A percentile compares a stretch with the other conserved stretches of the same genome.
These are phyloP conservation scores for Monilinia aucupariae DNA, from an alignment of 2,329 filamentous ascomycete genomes.

Conservation along the genomic window DNA sequence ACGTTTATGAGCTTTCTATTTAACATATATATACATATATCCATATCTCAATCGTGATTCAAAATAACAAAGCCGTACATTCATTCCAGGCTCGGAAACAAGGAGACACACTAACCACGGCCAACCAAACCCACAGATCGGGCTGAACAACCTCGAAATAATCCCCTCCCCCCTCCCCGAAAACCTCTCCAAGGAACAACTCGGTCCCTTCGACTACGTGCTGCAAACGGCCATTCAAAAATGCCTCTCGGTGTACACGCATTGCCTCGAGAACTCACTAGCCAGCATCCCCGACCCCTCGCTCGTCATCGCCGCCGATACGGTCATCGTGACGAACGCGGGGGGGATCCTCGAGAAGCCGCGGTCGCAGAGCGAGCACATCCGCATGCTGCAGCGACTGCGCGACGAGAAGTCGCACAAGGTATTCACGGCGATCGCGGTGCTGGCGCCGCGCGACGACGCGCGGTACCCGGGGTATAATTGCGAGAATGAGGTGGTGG, in stretches of 20 bases:
- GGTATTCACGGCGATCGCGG: slow-evolving; percentile 79
- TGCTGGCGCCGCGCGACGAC: slow-evolving; percentile 76
- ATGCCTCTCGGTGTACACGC: slow-evolving; percentile 60
- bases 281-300: slow-evolving; percentile 57
- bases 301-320: slow-evolving; percentile 85
- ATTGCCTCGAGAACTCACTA: slow-evolving; percentile 38
- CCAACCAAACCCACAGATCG: slow-evolving; percentile 49
- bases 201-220: slow-evolving; percentile 86
- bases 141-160: slow-evolving; percentile 76
- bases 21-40: too few species aligned
- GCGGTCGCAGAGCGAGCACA: slow-evolving; percentile 70
- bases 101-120: too few species aligned
- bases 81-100: too few species aligned
- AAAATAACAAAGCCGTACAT: too few species aligned
- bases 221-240: slow-evolving; percentile 80
- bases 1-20: slow-evolving; percentile 19
- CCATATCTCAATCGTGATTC: too few species aligned
- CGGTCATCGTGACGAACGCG: slow-evolving; percentile 70
- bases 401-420: slow-evolving; percentile 73
- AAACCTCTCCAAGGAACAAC: slow-evolving; percentile 68
- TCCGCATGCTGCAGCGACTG: slow-evolving; percentile 75
- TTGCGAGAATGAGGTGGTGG: slow-evolving; percentile 75
- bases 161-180: slow-evolving; percentile 78
- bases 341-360: slow-evolving; percentile 91
- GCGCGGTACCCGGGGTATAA: slow-evolving; percentile 80